Evolutionary conservation across 352 stramenopile species (phyloP).

Genomic region (Pythium apleroticum): DNA sequence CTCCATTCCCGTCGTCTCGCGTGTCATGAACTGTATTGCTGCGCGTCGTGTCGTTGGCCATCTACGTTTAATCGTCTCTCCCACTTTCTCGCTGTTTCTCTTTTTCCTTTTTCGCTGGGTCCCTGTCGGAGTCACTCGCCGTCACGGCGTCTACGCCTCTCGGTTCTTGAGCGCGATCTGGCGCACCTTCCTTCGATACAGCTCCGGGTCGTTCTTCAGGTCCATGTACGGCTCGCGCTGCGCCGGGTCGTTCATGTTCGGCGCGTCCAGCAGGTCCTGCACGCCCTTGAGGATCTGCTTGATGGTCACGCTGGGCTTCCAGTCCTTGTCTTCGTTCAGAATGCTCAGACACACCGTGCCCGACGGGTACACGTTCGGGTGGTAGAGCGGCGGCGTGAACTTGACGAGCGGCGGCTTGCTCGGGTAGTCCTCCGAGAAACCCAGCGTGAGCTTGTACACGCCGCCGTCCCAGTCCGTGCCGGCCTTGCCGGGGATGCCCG

Average conservation of each 20-base stretch:
- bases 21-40: slow-evolving; percentile 1
- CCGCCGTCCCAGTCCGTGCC: slow-evolving; percentile 97
- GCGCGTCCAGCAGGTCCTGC: slow-evolving; percentile 87
- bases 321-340: slow-evolving; percentile 99
- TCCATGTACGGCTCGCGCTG: slow-evolving; percentile 88
- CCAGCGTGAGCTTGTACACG: slow-evolving; percentile 96
- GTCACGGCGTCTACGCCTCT: slow-evolving; percentile 47
- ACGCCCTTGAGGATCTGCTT: slow-evolving; percentile 98
- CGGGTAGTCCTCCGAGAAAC: slow-evolving; percentile 98
- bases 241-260: slow-evolving; percentile 87
- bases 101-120: background rate
- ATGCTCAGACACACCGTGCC: slow-evolving; percentile 98
- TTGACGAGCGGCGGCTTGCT: slow-evolving; percentile 98
- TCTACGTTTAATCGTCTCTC: slow-evolving; percentile 1
- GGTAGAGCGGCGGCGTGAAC: slow-evolving; percentile 97
- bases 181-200: slow-evolving; percentile 87
- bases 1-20: background rate
- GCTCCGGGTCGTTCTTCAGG: slow-evolving; percentile 88
- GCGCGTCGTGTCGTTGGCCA: background rate
- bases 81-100: background rate
- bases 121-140: background rate
- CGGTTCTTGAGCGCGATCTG: slow-evolving; percentile 84
- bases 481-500: slow-evolving; percentile 95
- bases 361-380: slow-evolving; percentile 96
- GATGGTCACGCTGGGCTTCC: slow-evolving; percentile 97